Evolutionary conservation across 306 rosid species (phyloP).

Genomic region (Begonia masoniana): DNA sequence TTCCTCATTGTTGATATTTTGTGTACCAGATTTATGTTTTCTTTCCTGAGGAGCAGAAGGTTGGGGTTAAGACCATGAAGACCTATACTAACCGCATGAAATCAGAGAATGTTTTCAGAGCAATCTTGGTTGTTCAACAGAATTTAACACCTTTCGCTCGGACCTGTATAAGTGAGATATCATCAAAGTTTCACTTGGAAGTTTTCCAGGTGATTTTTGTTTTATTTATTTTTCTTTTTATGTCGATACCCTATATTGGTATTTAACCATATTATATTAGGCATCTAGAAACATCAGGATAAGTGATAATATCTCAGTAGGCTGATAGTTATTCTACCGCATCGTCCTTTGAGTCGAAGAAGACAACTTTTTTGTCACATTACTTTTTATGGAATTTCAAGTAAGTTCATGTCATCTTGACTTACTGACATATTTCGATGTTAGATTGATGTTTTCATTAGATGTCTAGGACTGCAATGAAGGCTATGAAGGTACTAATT

Average conservation of each 20-base stretch:
- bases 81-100: constrained; percentile 54
- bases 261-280: neutral
- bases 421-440: no score
- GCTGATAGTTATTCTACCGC: neutral
- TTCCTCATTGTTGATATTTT: neutral
- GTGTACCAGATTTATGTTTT: constrained; percentile 50
- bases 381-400: no score
- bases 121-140: constrained; percentile 49
- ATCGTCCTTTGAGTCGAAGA: no score
- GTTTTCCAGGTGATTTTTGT: constrained; percentile 55
- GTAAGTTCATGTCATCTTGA: no score
- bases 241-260: neutral
- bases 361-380: no score
- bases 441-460: no score
- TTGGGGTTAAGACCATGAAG: constrained; percentile 41
- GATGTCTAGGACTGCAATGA: no score
- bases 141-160: constrained; percentile 45
- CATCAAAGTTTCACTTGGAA: constrained; percentile 48
- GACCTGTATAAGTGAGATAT: constrained; percentile 25
- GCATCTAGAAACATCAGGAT: constrained; percentile 2
- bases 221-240: neutral
- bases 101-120: constrained; percentile 46
- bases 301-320: neutral
- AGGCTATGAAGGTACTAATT: no score
- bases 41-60: constrained; percentile 58